Evolutionary conservation across 495 filamentous ascomycete species (phyloP).

Genomic region (Neurospora sp.): DNA sequence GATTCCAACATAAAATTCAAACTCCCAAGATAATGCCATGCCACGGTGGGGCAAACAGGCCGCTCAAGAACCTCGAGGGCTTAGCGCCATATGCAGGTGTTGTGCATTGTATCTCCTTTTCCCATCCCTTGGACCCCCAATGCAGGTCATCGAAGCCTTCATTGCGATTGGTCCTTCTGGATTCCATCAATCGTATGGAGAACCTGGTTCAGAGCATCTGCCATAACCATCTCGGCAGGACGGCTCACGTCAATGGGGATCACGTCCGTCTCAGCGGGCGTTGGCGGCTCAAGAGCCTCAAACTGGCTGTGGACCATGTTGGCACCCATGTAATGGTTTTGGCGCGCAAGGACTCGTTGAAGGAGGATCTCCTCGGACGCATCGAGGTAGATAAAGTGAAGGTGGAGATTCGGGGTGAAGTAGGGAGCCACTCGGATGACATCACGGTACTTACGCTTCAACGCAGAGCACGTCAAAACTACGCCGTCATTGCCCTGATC

Average conservation of each 20-base stretch:
- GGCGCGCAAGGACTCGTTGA: slow-evolving; percentile 57
- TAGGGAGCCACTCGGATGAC: slow-evolving; percentile 87
- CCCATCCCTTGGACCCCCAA: background rate
- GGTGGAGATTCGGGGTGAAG: slow-evolving; percentile 59
- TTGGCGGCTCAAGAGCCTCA: slow-evolving; percentile 71
- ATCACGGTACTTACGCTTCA: slow-evolving; percentile 96
- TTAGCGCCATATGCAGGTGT: background rate
- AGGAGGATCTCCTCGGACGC: slow-evolving; percentile 65
- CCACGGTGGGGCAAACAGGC: background rate
- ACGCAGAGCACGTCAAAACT: slow-evolving; percentile 88
- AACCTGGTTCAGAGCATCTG: slow-evolving; percentile 48
- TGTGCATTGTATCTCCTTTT: background rate
- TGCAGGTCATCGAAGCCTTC: background rate
- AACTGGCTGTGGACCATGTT: slow-evolving; percentile 96
- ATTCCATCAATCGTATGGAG: slow-evolving; percentile 27
- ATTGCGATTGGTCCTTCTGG: background rate
- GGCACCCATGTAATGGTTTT: slow-evolving; percentile 94
- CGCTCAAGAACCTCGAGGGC: background rate
- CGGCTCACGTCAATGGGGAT: slow-evolving; percentile 71
- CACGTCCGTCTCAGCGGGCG: slow-evolving; percentile 69
- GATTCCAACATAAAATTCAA: background rate
- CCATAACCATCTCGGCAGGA: slow-evolving; percentile 54
- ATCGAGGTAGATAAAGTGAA: slow-evolving; percentile 90
- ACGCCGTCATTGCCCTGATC: slow-evolving; percentile 58
- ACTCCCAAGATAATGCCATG: background rate